These are phyloP conservation scores for Radiomyces spectabilis DNA, from an alignment of 192 early-diverging fungal genomes.

Conservation along the genomic window DNA sequence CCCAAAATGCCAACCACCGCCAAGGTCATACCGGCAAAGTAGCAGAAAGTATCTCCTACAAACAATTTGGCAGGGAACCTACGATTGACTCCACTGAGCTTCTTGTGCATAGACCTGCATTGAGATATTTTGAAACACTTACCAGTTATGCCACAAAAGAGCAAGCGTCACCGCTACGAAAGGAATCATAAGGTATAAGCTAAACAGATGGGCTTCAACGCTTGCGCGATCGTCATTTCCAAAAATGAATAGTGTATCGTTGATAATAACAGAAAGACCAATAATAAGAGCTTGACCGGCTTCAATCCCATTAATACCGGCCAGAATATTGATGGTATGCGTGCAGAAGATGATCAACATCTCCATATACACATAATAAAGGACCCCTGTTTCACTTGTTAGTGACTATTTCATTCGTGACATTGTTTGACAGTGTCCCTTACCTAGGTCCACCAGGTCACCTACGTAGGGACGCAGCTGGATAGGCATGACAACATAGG, in stretches of 20 bases:
- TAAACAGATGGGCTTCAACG: constrained; percentile 77
- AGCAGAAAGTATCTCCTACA: constrained; percentile 95
- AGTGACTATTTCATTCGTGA: background rate
- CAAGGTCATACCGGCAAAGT: constrained; percentile 99
- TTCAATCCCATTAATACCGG: constrained; percentile 97
- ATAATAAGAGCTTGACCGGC: constrained; percentile 91
- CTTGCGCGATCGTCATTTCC: constrained; percentile 40
- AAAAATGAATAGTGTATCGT: constrained; percentile 65
- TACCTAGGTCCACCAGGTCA: constrained; percentile 74
- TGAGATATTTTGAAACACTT: too few relatives aligned
- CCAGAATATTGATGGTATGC: constrained; percentile 96
- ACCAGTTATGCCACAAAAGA: constrained; percentile 86
- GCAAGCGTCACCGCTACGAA: constrained; percentile 83
- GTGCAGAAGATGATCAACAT: constrained; percentile 91
- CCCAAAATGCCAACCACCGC: constrained; percentile 93
- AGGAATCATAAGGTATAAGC: constrained; percentile 87
- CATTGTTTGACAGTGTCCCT: background rate
- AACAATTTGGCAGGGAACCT: constrained; percentile 88
- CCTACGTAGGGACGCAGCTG: constrained; percentile 70
- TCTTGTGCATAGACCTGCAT: background rate
- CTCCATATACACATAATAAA: constrained; percentile 94
- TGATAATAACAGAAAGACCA: constrained; percentile 70
- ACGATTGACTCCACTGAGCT: background rate
- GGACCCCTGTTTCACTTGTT: constrained; percentile 36
- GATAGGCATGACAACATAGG: constrained; percentile 82